phyloP scores from a whole-genome alignment of 805 yeast genomes.

The Metschnikowia drakensbergensis region DNA sequence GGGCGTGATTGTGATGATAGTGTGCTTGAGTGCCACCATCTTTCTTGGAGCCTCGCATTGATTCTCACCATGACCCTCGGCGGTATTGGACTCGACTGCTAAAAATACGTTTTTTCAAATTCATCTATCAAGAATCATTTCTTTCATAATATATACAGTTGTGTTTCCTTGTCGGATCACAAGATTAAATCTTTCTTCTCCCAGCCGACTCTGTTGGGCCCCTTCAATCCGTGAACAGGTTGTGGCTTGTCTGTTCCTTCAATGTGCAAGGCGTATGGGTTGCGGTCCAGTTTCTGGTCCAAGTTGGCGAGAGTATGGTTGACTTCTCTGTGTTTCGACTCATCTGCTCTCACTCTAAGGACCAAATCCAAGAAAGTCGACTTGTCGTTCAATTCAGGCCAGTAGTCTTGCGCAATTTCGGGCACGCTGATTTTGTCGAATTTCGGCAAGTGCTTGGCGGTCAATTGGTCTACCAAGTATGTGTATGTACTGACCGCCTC shows the following conservation, averaged over 20 bases:
- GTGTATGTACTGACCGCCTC: constrained; percentile 71
- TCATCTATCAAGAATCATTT: not conserved
- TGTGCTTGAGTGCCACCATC: constrained; percentile 56
- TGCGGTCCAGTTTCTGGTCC: constrained; percentile 50
- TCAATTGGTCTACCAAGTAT: constrained; percentile 51
- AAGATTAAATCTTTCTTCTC: constrained; percentile 36
- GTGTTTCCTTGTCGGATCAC: not conserved
- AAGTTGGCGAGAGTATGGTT: constrained; percentile 73
- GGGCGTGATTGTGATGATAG: constrained; percentile 68
- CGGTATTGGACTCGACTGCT: not conserved
- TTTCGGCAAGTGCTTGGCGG: constrained; percentile 49
- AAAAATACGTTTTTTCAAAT: not conserved
- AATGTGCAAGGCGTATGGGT: constrained; percentile 57
- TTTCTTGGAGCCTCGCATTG: constrained; percentile 39
- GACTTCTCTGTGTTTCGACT: constrained; percentile 75
- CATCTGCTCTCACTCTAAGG: constrained; percentile 66
- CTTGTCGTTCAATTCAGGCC: constrained; percentile 50
- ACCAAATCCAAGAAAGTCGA: constrained; percentile 58
- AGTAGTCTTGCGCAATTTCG: constrained; percentile 58
- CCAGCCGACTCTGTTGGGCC: constrained; percentile 37
- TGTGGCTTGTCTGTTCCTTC: constrained; percentile 33
- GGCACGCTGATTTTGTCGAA: constrained; percentile 48
- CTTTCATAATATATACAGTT: not conserved
- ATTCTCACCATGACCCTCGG: not conserved
- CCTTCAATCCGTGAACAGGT: constrained; percentile 35